These are phyloP conservation scores for Pestalotiopsis sp. DNA, from an alignment of 2,329 filamentous ascomycete genomes.

Conservation along the genomic window DNA sequence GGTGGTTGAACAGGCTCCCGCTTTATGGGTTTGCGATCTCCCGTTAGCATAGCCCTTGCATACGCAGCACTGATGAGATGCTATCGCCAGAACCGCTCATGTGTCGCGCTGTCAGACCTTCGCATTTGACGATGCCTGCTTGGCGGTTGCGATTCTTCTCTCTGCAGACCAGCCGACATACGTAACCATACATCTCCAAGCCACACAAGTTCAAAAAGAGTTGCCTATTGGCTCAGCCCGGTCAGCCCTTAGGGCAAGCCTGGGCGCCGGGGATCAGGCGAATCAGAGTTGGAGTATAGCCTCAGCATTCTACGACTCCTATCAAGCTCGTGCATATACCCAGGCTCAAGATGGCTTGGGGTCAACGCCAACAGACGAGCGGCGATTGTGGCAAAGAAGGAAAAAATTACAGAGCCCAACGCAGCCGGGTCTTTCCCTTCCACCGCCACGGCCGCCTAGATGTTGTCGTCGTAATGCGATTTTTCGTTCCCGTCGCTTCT, in stretches of 20 bases:
- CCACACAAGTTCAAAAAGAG: conserved; percentile 16
- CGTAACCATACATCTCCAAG: conserved; percentile 18
- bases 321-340: not conserved
- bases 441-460: not conserved
- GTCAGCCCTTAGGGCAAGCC: conserved; percentile 11
- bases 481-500: not conserved
- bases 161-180: conserved; percentile 13
- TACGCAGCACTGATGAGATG: conserved; percentile 18
- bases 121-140: conserved; percentile 27
- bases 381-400: not conserved
- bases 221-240: conserved; percentile 6
- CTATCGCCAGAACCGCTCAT: conserved; percentile 11
- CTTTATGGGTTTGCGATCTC: not conserved
- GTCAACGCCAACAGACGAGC: not conserved
- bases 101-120: conserved; percentile 13
- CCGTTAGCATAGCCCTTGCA: conserved; percentile 15
- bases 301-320: not conserved
- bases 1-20: not conserved
- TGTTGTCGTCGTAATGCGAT: not conserved
- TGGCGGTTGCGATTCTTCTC: conserved; percentile 21
- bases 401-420: not conserved
- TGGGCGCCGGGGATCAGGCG: not conserved
- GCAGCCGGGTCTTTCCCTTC: not conserved
- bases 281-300: conserved; percentile 1
- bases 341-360: not conserved